phyloP scores from a whole-genome alignment of 2,329 filamentous ascomycete species.

The Colletotrichum truncatum region DNA sequence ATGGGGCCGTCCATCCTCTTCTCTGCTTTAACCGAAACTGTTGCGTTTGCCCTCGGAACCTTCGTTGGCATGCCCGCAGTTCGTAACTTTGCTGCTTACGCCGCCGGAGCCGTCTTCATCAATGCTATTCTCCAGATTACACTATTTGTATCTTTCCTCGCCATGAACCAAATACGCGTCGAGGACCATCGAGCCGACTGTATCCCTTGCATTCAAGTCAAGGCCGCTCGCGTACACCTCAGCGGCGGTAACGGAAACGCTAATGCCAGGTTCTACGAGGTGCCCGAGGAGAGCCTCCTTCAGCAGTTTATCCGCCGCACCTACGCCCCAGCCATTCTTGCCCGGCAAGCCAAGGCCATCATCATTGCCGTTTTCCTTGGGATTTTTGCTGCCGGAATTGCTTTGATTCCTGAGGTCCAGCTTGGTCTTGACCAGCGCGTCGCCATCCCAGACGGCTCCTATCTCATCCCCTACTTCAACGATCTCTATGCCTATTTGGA shows the following conservation, averaged over 20 bases:
- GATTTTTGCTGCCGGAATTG: slow-evolving; percentile 84
- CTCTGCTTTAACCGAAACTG: slow-evolving; percentile 93
- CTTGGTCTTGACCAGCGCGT: slow-evolving; percentile 95
- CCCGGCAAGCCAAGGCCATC: slow-evolving; percentile 79
- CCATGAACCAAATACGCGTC: slow-evolving; percentile 90
- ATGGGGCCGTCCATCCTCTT: slow-evolving; percentile 98
- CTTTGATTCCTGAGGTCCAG: slow-evolving; percentile 83
- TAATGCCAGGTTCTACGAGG: slow-evolving; percentile 72
- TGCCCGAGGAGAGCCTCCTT: slow-evolving; percentile 83
- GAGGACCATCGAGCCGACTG: slow-evolving; percentile 91
- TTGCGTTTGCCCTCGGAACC: slow-evolving; percentile 90
- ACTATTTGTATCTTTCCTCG: slow-evolving; percentile 92
- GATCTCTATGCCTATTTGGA: slow-evolving; percentile 94
- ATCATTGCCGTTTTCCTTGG: slow-evolving; percentile 87
- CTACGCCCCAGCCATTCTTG: slow-evolving; percentile 85
- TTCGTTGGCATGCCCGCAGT: slow-evolving; percentile 99
- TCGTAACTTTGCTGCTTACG: slow-evolving; percentile 95
- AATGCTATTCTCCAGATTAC: slow-evolving; percentile 97
- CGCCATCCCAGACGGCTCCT: slow-evolving; percentile 92
- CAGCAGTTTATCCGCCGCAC: slow-evolving; percentile 90
- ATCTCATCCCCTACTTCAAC: slow-evolving; percentile 95
- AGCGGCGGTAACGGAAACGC: slow-evolving; percentile 67
- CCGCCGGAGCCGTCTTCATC: slow-evolving; percentile 94
- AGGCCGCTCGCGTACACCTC: slow-evolving; percentile 75
- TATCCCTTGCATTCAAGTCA: slow-evolving; percentile 87